Evolutionary conservation across 1,284 basidiomycete genomes (phyloP).

Genomic region (Naganishia albida): DNA sequence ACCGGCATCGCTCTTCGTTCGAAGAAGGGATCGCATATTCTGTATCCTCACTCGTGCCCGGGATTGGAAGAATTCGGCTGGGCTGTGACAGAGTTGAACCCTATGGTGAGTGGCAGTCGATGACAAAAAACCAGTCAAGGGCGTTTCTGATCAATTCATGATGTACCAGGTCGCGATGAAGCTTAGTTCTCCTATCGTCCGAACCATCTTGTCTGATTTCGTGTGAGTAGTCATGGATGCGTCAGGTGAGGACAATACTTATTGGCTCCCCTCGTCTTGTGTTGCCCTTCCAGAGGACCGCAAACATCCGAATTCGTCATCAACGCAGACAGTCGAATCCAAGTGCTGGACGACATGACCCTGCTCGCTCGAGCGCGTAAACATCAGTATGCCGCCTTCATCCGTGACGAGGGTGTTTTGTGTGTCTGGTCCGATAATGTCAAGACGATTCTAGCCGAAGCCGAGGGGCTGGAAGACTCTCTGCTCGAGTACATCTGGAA

Average conservation of each 20-base stretch:
- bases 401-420: slow-evolving; percentile 71
- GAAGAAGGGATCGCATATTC: slow-evolving; percentile 43
- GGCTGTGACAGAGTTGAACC: slow-evolving; percentile 42
- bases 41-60: slow-evolving; percentile 44
- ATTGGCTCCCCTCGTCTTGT: too few species aligned
- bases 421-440: slow-evolving; percentile 75
- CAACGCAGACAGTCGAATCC: slow-evolving; percentile 43
- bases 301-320: slow-evolving; percentile 43
- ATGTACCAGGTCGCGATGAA: slow-evolving; percentile 40
- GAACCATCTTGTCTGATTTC: slow-evolving; percentile 22
- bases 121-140: too few species aligned
- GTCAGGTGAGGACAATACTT: background rate
- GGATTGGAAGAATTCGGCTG: slow-evolving; percentile 43
- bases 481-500: slow-evolving; percentile 78
- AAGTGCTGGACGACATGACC: slow-evolving; percentile 59
- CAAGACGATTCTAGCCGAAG: slow-evolving; percentile 64
- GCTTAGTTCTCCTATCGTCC: slow-evolving; percentile 42
- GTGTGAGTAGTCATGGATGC: slow-evolving; percentile 35
- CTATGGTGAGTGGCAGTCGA: slow-evolving; percentile 39
- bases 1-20: slow-evolving; percentile 40
- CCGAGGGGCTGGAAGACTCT: slow-evolving; percentile 68
- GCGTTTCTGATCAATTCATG: background rate
- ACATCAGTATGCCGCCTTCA: slow-evolving; percentile 78
- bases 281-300: slow-evolving; percentile 33
- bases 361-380: slow-evolving; percentile 70